phyloP scores from a whole-genome alignment of 1,284 basidiomycete species.

The Apiotrichum siamense region DNA sequence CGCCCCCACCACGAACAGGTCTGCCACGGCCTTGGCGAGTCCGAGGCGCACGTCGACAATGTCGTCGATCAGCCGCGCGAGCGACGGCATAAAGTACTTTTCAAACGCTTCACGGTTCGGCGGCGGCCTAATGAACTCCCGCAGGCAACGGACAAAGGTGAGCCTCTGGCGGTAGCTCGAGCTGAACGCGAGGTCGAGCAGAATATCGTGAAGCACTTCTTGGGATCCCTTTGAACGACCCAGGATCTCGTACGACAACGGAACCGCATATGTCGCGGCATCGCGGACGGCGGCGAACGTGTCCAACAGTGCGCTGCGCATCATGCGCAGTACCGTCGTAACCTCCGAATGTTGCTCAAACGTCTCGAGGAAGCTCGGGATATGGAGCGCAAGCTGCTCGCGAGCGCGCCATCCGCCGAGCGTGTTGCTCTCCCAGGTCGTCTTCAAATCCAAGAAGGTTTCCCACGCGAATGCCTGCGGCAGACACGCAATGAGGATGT shows the following conservation, averaged over 20 bases:
- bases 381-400: constrained; percentile 59
- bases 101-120: constrained; percentile 51
- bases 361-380: constrained; percentile 52
- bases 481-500: constrained; percentile 57
- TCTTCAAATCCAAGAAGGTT: constrained; percentile 56
- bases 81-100: constrained; percentile 56
- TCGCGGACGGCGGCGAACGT: constrained; percentile 76
- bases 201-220: constrained; percentile 50
- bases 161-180: constrained; percentile 62
- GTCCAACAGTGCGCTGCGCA: constrained; percentile 67
- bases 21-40: constrained; percentile 54
- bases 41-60: constrained; percentile 82
- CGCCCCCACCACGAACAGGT: constrained; percentile 38
- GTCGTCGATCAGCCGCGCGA: constrained; percentile 61
- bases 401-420: constrained; percentile 78
- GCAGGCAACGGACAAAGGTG: constrained; percentile 71
- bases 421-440: constrained; percentile 58
- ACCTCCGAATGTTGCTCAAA: constrained; percentile 31
- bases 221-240: constrained; percentile 45
- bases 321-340: constrained; percentile 49
- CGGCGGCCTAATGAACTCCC: constrained; percentile 55
- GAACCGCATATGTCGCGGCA: constrained; percentile 58
- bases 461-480: constrained; percentile 52
- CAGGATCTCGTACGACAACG: constrained; percentile 54
- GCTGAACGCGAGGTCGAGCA: constrained; percentile 56